Evolutionary conservation across 805 yeast species (phyloP), one percentile per base, ranked within the genome.

Genomic region (Teunomyces panamensis): DNA sequence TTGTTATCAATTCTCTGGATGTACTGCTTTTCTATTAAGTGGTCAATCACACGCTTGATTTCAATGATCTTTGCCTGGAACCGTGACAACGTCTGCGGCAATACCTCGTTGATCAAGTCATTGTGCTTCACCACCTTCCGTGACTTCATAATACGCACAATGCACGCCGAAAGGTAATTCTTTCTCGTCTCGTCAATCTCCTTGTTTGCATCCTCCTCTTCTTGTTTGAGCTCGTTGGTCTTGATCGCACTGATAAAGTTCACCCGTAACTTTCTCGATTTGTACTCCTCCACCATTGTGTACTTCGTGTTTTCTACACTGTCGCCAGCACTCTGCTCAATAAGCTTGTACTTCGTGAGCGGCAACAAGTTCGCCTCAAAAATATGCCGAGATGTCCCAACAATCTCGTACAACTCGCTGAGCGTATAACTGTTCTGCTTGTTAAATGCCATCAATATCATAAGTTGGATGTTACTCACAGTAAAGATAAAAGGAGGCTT

Each of bases 91-190:
- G 96, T 82, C 63, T 89, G 96, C 50, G 88, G 86, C 57, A 89
- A 84, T 36, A 91, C 92, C 65, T 92, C 98, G 57, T 86, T 88
- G 36, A 90, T 84, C 58, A 92, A 77, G 47, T 83, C 84, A 43
- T 84, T 86, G 63, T 91, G 97, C 54, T 81, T 81, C 57, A 89
- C 73, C 39, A 75, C 77, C 65, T 90, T 87, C 61, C 97, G 79
- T 1, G 97, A 91, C 72, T 92, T 92, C 98, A 92, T 94, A 61
- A 92, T 88, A 59, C 99, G 80, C 34, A 92, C 98, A 68, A 94
- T 89, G 60, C 96, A 88, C 2, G 98, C 97, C 61, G 89, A 88
- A 57, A 94, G 74, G 69, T 84, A 85, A 61, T 87, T 83, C 68
- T 85, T 86, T 62, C 97, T 80, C 51, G 90, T 90, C 59, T 89